These are phyloP conservation scores for Schizochytrium sp. DNA, from an alignment of 108 stramenopile genomes.

Conservation along the genomic window DNA sequence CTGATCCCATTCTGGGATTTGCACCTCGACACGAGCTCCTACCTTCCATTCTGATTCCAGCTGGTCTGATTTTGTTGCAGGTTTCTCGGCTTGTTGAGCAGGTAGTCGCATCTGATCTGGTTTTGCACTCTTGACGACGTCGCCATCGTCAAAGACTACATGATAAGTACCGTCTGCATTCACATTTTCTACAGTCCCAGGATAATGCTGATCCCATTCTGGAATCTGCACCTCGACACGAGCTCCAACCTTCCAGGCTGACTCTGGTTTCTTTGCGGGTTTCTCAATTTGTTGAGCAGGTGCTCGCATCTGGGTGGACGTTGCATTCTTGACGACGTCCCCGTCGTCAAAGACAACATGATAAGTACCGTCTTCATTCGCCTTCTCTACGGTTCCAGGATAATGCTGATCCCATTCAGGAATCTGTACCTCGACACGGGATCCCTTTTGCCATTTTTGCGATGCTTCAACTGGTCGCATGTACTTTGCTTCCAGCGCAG, in stretches of 20 bases:
- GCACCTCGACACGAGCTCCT: not conserved
- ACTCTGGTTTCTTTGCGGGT: not conserved
- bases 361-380: not conserved
- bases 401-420: not conserved
- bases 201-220: not conserved
- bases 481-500: not conserved
- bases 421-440: not conserved
- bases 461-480: not conserved
- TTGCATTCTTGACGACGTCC: not conserved
- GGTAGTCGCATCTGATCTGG: not conserved
- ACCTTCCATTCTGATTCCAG: not conserved
- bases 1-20: not conserved
- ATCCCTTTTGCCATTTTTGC: not conserved
- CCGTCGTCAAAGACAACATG: not conserved
- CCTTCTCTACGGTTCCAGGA: not conserved
- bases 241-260: not conserved
- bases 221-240: not conserved
- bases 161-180: not conserved
- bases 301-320: not conserved
- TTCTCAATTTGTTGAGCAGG: not conserved
- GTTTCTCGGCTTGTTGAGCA: not conserved
- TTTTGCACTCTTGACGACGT: not conserved
- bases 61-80: too few species aligned
- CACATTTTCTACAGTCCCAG: not conserved
- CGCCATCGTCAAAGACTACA: not conserved